Percentiles rank a stretch among this genome's conserved stretches.
phyloP scores from a whole-genome alignment of 1,139 yeast genomes.

The Geotrichum phurueaensis region DNA sequence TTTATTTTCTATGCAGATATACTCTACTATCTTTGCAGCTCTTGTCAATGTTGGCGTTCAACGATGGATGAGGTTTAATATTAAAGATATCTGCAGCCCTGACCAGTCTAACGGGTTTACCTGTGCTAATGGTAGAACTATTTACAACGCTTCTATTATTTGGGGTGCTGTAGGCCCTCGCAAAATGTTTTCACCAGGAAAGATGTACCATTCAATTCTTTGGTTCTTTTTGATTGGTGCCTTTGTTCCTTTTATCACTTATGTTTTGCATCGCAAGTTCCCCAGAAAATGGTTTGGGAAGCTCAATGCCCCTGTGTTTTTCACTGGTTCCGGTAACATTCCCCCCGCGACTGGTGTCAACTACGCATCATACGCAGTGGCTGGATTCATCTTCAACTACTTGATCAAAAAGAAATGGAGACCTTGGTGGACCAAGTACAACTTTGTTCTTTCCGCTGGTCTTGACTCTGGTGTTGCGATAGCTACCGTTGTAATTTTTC shows the following conservation, averaged over 20 bases:
- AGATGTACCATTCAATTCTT: slow-evolving; percentile 35
- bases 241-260: slow-evolving; percentile 36
- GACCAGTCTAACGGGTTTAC: slow-evolving; percentile 39
- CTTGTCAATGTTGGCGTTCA: slow-evolving; percentile 36
- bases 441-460: slow-evolving; percentile 43
- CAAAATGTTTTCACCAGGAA: slow-evolving; percentile 38
- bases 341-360: slow-evolving; percentile 44
- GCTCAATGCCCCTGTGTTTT: slow-evolving; percentile 39
- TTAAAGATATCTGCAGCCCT: slow-evolving; percentile 42
- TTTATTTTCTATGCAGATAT: slow-evolving; percentile 45
- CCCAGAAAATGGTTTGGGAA: slow-evolving; percentile 38
- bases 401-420: too few species aligned
- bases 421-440: slow-evolving; percentile 68
- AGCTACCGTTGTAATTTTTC: slow-evolving; percentile 47
- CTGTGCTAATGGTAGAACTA: slow-evolving; percentile 42
- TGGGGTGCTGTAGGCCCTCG: slow-evolving; percentile 43
- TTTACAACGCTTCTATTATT: slow-evolving; percentile 45
- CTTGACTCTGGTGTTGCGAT: slow-evolving; percentile 36
- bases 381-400: slow-evolving; percentile 40
- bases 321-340: slow-evolving; percentile 39
- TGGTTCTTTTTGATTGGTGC: slow-evolving; percentile 41
- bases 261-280: slow-evolving; percentile 42
- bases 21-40: slow-evolving; percentile 34
- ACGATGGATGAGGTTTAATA: slow-evolving; percentile 40
- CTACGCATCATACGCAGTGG: slow-evolving; percentile 38